Evolutionary conservation across 2,329 filamentous ascomycete species (phyloP), one percentile per base, ranked within the genome.

Genomic region (Ceratocystis cubensis): DNA sequence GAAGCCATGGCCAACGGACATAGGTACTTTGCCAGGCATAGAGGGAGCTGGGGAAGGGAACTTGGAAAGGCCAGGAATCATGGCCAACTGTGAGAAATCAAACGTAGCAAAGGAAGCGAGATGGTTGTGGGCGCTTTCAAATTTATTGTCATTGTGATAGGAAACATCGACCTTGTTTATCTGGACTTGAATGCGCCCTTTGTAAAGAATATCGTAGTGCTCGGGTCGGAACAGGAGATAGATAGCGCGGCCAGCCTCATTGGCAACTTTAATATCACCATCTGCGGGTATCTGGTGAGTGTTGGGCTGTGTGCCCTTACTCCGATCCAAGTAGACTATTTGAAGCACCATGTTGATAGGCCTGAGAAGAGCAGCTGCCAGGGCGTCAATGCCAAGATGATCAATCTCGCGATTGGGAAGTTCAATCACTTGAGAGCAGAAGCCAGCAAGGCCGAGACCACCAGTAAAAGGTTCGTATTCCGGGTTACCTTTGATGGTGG

Each of bases 171-270:
- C 87, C 80, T 70, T 84, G 82, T 57, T 86, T 67, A 68, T 53
- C 61, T 66, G 61, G 15, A 68, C 44, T 3, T 66, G 45, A 5
- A 68, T 30, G 17, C 28, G 45, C 66, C 81, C 78, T 73, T 84
- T 86, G 79, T 99, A 99, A 44, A 97, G 81, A 69, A 99, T 86
- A 75, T 97, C 94, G 75, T 97, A 99, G 76, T 97, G 94, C 68
- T 90, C 91, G 53, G 79, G 95, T 74, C 78, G 86, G 82, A 78
- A 92, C 73, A 80, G 81, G 68, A 82, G 77, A 70, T 84, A 79
- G 45, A 87, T 82, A 41, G 82, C 79, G 30, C 80, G 79, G 0
- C 78, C 81, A 0, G 81, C 72, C 0, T 73, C 72, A 17, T 76
- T 74, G 56, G 75, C 71, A 64, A 79, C 78, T 65, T 79, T 77